phyloP scores from a whole-genome alignment of 352 stramenopile species.

The Phytophthora sojae region DNA sequence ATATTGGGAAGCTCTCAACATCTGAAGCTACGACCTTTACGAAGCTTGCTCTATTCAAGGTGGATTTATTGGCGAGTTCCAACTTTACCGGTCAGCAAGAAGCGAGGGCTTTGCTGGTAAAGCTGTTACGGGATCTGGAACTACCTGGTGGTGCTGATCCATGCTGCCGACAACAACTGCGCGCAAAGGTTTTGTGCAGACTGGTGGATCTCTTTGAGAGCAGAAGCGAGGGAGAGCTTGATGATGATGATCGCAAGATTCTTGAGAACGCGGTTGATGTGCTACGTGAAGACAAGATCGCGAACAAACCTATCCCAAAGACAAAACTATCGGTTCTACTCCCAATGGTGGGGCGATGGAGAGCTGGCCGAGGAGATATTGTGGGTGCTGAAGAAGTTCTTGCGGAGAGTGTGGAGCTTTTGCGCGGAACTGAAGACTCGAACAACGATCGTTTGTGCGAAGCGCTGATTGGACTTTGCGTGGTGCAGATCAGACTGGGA shows the following conservation, averaged over 20 bases:
- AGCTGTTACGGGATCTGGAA: constrained; percentile 35
- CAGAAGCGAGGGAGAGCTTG: constrained; percentile 28
- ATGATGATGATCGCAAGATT: constrained; percentile 39
- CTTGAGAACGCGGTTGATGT: constrained; percentile 39
- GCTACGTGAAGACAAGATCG: constrained; percentile 27
- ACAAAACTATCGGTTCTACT: constrained; percentile 32
- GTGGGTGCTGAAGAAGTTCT: constrained; percentile 41
- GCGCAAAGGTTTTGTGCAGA: constrained; percentile 22
- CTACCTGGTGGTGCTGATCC: constrained; percentile 30
- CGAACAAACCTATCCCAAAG: constrained; percentile 6
- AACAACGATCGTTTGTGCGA: constrained; percentile 47
- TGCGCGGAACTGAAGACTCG: constrained; percentile 12
- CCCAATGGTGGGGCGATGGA: constrained; percentile 41
- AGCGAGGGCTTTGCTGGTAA: constrained; percentile 41
- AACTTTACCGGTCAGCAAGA: constrained; percentile 8
- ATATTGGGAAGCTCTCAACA: constrained; percentile 41
- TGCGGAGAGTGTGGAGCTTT: constrained; percentile 40
- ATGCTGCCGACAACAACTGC: constrained; percentile 34
- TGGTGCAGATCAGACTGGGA: constrained; percentile 59
- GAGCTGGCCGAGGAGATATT: constrained; percentile 37
- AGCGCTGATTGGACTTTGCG: constrained; percentile 62
- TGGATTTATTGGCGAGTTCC: constrained; percentile 40
- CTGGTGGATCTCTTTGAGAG: constrained; percentile 37
- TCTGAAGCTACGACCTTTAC: constrained; percentile 42
- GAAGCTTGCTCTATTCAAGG: constrained; percentile 49